Base-by-base conservation (phyloP, 495 filamentous ascomycete species). In the Podospora australis region DNA sequence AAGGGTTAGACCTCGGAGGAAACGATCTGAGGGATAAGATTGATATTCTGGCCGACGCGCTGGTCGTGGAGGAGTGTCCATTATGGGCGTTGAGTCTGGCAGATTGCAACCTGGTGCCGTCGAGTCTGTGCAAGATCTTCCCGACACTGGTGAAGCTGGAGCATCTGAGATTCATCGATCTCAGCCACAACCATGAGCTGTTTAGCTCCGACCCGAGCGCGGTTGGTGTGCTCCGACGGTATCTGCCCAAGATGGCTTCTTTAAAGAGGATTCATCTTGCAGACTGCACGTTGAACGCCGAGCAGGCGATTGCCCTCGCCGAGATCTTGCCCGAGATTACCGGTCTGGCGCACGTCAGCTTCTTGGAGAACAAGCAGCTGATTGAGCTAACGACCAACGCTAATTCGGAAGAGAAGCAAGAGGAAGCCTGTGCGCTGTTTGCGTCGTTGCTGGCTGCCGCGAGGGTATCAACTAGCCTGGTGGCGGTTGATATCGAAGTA, bases 401-500 rank as follows among this genome's bases (percentile, higher is more conserved):
- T 21, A 82, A 78, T 25, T 83, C 76, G 28, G 86, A 92, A 49
- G 81, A 78, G 25, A 73, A 68, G 16, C 86, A 94, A 60, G 90
- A 98, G 65, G 92, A 97, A 65, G 90, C 91, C 0, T 95, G 87
- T 57, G 92, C 92, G 17, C 70, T 97, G 2, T 96, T 94, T 62
- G 90, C 92, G 6, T 95, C 90, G 14, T 72, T 97, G 46, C 85
- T 96, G 68, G 86, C 87, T 20, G 90, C 90, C 5, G 87, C 88
- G 5, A 81, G 89, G 19, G 84, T 96, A 0, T 92, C 88, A 10
- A 74, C 80, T 16, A 83, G 84, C 9, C 78, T 98, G 32, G 83
- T 98, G 17, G 88, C 88, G 43, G 77, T 98, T 44, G 92, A 98
- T 60, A 87, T 96, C 52, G 89, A 97, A 57, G 81, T 92, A 9